These are phyloP conservation scores for Oxyria digyna DNA, from an alignment of 148 eudicot species.

Conservation along the genomic window DNA sequence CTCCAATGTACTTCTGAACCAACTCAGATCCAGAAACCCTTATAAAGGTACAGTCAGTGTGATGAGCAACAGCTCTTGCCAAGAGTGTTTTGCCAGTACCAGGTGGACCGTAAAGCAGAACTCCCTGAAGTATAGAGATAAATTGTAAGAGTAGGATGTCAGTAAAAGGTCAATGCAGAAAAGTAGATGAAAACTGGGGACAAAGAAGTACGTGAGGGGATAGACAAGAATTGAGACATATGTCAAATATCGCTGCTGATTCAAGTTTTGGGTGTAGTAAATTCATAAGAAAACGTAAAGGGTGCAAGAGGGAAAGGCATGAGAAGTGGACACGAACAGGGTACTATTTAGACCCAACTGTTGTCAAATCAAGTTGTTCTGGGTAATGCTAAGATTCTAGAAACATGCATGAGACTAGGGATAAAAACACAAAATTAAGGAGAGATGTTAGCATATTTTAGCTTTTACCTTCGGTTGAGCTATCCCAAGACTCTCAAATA, in stretches of 20 bases:
- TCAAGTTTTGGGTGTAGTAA: neutral
- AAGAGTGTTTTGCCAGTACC: slow-evolving; percentile 62
- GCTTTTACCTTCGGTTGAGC: slow-evolving; percentile 58
- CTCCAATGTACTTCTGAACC: slow-evolving; percentile 69
- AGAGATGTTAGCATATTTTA: neutral
- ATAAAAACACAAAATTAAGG: neutral
- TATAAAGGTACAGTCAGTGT: slow-evolving; percentile 62
- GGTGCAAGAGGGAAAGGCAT: neutral
- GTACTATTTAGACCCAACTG: neutral
- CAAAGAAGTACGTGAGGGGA: neutral
- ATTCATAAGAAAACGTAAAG: neutral
- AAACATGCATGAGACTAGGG: neutral
- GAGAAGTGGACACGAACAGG: neutral
- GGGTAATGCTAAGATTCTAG: neutral
- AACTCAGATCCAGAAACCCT: slow-evolving; percentile 71
- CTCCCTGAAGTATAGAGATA: slow-evolving; percentile 29
- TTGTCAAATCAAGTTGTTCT: neutral
- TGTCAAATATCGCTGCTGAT: neutral
- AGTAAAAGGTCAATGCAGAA: neutral
- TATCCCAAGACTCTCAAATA: slow-evolving; percentile 59
- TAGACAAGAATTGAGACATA: neutral
- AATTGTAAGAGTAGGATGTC: neutral
- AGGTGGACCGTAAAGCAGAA: slow-evolving; percentile 63
- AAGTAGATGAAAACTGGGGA: neutral
- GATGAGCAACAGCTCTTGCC: slow-evolving; percentile 75